These are phyloP conservation scores for Leccinum fuscescens DNA, from an alignment of 1,284 basidiomycete genomes.

Conservation along the genomic window DNA sequence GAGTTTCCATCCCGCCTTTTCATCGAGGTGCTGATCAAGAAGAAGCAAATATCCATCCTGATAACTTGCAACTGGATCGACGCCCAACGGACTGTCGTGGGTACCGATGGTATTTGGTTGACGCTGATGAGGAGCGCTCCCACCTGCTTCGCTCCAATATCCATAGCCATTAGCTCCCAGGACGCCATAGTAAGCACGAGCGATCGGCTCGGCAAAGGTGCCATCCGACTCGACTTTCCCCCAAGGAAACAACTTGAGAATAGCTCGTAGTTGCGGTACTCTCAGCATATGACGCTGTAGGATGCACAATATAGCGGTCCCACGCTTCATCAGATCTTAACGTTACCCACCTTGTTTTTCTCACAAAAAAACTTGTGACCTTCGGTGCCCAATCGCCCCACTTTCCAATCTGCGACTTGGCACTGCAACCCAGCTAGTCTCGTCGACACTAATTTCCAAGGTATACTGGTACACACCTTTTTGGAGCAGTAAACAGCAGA, in stretches of 20 bases:
- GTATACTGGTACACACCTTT: constrained; percentile 14
- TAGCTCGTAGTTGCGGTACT: constrained; percentile 29
- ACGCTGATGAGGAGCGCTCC: constrained; percentile 32
- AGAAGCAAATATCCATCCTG: constrained; percentile 36
- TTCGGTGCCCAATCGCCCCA: constrained; percentile 27
- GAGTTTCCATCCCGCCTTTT: constrained; percentile 40
- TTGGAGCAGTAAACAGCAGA: constrained; percentile 33
- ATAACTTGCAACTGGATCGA: constrained; percentile 21
- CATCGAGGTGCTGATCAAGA: constrained; percentile 28
- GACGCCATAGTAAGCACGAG: constrained; percentile 39
- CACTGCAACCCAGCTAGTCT: constrained; percentile 20
- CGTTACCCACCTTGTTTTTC: constrained; percentile 35
- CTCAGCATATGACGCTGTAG: constrained; percentile 38
- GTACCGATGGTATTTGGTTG: constrained; percentile 15
- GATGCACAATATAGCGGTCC: not conserved
- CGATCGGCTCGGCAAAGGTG: constrained; percentile 35
- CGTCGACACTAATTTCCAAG: not conserved
- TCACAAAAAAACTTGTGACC: constrained; percentile 37
- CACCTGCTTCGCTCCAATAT: constrained; percentile 39
- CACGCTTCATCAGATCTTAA: not conserved
- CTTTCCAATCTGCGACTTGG: constrained; percentile 33
- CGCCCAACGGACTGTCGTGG: not conserved
- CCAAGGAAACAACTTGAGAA: constrained; percentile 39
- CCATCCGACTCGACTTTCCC: constrained; percentile 41
- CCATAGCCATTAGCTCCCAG: constrained; percentile 37